phyloP scores from a whole-genome alignment of 2,329 filamentous ascomycete species.

The Rasamsonia emersonii region DNA sequence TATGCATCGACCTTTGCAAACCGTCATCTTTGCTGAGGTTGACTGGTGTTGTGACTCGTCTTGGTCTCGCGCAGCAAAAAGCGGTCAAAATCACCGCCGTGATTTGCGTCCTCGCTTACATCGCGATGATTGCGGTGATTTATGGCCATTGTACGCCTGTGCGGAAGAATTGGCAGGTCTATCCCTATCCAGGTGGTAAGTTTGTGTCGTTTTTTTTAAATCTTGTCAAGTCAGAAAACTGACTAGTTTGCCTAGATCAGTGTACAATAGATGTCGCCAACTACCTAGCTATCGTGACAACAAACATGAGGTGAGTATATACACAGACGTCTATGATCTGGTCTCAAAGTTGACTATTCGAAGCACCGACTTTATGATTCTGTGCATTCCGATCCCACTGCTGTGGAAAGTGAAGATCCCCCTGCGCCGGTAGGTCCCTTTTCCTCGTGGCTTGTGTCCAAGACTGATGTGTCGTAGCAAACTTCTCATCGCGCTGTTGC shows the following conservation, averaged over 20 bases:
- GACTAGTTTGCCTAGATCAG: constrained; percentile 13
- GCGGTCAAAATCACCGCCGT: constrained; percentile 28
- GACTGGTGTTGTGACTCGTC: too few species aligned
- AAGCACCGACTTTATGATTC: constrained; percentile 33
- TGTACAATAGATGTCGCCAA: constrained; percentile 31
- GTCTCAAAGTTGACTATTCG: too few species aligned
- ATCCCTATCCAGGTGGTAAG: constrained; percentile 33
- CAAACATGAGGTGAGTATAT: constrained; percentile 31
- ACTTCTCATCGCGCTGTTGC: constrained; percentile 29
- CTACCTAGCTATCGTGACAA: constrained; percentile 28
- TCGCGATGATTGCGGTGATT: constrained; percentile 25
- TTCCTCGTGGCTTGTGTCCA: background rate
- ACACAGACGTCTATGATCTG: too few species aligned
- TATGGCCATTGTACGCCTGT: constrained; percentile 32
- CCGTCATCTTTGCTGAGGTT: too few species aligned
- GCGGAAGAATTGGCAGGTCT: constrained; percentile 33
- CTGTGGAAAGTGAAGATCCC: constrained; percentile 33
- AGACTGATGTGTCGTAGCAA: constrained; percentile 17
- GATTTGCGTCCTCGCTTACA: constrained; percentile 22
- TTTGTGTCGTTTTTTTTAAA: background rate
- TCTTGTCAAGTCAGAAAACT: background rate
- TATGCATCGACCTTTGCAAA: too few species aligned
- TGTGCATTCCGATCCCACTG: constrained; percentile 34
- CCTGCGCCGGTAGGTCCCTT: constrained; percentile 17
- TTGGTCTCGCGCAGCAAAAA: constrained; percentile 30